Base-by-base conservation (phyloP, 345 rosid species). In the Boechera stricta region DNA sequence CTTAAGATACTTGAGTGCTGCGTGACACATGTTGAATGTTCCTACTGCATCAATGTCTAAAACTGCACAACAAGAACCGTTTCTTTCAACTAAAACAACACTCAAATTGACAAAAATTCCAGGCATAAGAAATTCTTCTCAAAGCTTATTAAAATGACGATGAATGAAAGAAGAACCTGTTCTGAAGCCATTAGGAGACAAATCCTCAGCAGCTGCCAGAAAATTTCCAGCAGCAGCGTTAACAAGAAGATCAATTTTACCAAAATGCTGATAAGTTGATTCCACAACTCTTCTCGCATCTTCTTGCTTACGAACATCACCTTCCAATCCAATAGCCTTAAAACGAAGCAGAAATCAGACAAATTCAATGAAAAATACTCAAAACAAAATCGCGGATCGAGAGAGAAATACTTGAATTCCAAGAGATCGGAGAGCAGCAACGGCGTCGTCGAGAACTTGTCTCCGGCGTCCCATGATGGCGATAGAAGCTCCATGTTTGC, bases 171-270 rank as follows among this genome's bases (percentile, higher is more conserved):
- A 1, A 31, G 21, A 74, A 89, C 97, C 97, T 83, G 97, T 91
- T 76, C 85, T 79, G 79, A 91, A 91, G 16, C 97, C 97, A 42
- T 91, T 91, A 44, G 97, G 84, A 12, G 97, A 87, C 80, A 91
- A 84, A 83, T 91, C 97, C 83, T 91, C 97, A 3, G 97, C 85
- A 0, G 92, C 79, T 0, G 71, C 92, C 2, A 91, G 86, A 73
- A 91, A 91, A 82, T 91, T 91, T 1, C 97, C 97, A 67, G 97
- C 97, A 8, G 97, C 97, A 48, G 90, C 83, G 75, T 89, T 91
- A 56, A 89, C 90, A 79, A 91, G 92, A 64, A 91, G 71, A 67
- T 91, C 94, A 59, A 91, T 67, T 77, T 57, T 73, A 33, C 94
- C 91, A 54, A 91, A 89, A 67, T 84, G 86, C 69, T 80, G 58